Evolutionary conservation across 1,284 basidiomycete species (phyloP).

Genomic region (Cutaneotrichosporon sp.): DNA sequence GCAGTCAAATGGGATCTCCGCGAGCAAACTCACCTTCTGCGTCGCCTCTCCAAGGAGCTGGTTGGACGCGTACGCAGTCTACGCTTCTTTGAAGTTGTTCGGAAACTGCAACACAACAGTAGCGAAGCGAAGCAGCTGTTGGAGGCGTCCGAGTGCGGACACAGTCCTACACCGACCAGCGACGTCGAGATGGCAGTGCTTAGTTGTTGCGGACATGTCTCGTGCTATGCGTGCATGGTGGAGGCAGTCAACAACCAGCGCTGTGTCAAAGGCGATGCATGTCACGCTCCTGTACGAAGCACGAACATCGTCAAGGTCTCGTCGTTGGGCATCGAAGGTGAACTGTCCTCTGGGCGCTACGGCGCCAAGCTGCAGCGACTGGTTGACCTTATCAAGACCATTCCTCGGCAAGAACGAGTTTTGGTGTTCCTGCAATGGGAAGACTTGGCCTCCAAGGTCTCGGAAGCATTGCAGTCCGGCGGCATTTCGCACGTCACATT

Average conservation of each 20-base stretch:
- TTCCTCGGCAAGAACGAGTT: slow-evolving; percentile 71
- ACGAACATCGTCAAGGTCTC: slow-evolving; percentile 77
- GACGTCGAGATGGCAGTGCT: slow-evolving; percentile 71
- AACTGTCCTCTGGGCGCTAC: slow-evolving; percentile 67
- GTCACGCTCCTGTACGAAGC: slow-evolving; percentile 65
- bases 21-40: slow-evolving; percentile 77
- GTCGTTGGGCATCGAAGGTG: slow-evolving; percentile 78
- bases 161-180: slow-evolving; percentile 47
- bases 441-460: slow-evolving; percentile 84
- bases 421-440: slow-evolving; percentile 92
- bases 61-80: slow-evolving; percentile 80
- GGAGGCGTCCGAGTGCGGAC: slow-evolving; percentile 29
- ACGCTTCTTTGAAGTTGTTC: slow-evolving; percentile 83
- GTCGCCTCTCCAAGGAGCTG: slow-evolving; percentile 76
- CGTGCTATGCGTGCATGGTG: slow-evolving; percentile 68
- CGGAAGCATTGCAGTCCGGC: slow-evolving; percentile 68
- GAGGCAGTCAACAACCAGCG: slow-evolving; percentile 68
- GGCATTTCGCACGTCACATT: slow-evolving; percentile 74
- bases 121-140: slow-evolving; percentile 44
- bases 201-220: slow-evolving; percentile 84
- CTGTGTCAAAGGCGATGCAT: slow-evolving; percentile 67
- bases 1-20: slow-evolving; percentile 74
- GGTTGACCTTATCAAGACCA: slow-evolving; percentile 71
- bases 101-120: slow-evolving; percentile 75
- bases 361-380: slow-evolving; percentile 84